Percentiles rank a stretch among this genome's conserved stretches.
These are phyloP conservation scores for Daldinia vernicosa DNA, from an alignment of 495 filamentous ascomycete genomes.

Conservation along the genomic window DNA sequence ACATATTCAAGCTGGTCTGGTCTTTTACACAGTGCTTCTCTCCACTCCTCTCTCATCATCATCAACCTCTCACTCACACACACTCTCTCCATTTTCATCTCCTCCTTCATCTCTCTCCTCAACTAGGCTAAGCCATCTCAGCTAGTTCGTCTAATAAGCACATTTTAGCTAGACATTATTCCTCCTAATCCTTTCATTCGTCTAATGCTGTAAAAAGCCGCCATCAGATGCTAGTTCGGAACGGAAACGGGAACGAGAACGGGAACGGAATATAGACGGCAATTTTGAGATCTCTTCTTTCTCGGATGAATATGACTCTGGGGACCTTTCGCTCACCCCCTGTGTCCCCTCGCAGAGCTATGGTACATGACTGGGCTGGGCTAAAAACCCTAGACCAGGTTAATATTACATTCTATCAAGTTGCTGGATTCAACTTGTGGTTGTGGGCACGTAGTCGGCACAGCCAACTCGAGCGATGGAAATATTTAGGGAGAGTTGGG, in stretches of 20 bases:
- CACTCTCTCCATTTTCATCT: background rate
- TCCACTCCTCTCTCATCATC: background rate
- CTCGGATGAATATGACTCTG: slow-evolving; percentile 6
- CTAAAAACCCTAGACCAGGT: background rate
- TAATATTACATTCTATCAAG: slow-evolving; percentile 40
- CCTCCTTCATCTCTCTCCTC: slow-evolving; percentile 14
- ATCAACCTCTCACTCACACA: background rate
- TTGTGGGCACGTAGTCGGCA: slow-evolving; percentile 6
- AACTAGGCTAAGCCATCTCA: background rate
- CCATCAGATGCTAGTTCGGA: slow-evolving; percentile 3
- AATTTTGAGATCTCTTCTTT: slow-evolving; percentile 3
- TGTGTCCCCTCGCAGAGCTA: slow-evolving; percentile 23
- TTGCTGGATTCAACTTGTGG: slow-evolving; percentile 6
- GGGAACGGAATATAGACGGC: slow-evolving; percentile 5
- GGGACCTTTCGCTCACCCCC: slow-evolving; percentile 4
- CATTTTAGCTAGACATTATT: slow-evolving; percentile 38
- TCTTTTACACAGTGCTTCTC: slow-evolving; percentile 10
- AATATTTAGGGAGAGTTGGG: slow-evolving; percentile 24
- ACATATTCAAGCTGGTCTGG: slow-evolving; percentile 43
- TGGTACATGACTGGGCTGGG: slow-evolving; percentile 28
- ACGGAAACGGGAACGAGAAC: background rate
- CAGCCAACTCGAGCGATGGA: slow-evolving; percentile 11
- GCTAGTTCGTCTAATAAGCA: slow-evolving; percentile 15
- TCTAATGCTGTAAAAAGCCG: slow-evolving; percentile 9
- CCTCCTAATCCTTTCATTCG: background rate